phyloP scores from a whole-genome alignment of 2,329 filamentous ascomycete genomes.

The Ceratocystis destructans region DNA sequence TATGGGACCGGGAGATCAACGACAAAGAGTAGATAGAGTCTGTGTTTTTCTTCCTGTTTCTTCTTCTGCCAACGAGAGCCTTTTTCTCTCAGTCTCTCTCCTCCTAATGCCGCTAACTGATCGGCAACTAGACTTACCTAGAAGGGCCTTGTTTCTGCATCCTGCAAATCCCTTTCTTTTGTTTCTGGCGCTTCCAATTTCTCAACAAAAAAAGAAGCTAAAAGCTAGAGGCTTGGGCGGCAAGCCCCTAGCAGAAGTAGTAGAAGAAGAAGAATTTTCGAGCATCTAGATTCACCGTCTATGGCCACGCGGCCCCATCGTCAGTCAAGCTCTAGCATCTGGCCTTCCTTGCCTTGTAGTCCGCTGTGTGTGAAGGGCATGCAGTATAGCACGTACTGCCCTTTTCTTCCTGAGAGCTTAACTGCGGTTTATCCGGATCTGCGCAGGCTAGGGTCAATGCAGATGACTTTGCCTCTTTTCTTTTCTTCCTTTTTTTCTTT shows the following conservation, averaged over 20 bases:
- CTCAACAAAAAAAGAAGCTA: constrained; percentile 3
- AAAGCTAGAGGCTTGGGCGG: neutral
- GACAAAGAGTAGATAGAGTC: too few relatives aligned
- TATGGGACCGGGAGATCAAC: too few relatives aligned
- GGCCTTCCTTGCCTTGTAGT: too few relatives aligned
- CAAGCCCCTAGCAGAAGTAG: neutral
- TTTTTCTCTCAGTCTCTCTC: neutral
- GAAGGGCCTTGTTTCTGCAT: neutral
- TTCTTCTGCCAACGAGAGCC: neutral
- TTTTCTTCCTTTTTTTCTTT: too few relatives aligned
- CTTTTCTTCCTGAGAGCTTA: too few relatives aligned
- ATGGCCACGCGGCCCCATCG: neutral
- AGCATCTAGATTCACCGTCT: neutral
- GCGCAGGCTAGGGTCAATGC: too few relatives aligned
- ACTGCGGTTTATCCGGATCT: too few relatives aligned
- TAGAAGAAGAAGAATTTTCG: neutral
- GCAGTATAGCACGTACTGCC: too few relatives aligned
- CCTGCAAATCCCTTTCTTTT: neutral
- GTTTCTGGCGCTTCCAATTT: neutral
- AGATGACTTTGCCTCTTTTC: too few relatives aligned
- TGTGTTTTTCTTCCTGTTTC: neutral
- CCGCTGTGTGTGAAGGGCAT: too few relatives aligned
- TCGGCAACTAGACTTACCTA: neutral
- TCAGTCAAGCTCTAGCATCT: too few relatives aligned
- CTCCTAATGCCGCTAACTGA: neutral